These are phyloP conservation scores for Neurospora sp. DNA, from an alignment of 2,329 filamentous ascomycete genomes.

Conservation along the genomic window DNA sequence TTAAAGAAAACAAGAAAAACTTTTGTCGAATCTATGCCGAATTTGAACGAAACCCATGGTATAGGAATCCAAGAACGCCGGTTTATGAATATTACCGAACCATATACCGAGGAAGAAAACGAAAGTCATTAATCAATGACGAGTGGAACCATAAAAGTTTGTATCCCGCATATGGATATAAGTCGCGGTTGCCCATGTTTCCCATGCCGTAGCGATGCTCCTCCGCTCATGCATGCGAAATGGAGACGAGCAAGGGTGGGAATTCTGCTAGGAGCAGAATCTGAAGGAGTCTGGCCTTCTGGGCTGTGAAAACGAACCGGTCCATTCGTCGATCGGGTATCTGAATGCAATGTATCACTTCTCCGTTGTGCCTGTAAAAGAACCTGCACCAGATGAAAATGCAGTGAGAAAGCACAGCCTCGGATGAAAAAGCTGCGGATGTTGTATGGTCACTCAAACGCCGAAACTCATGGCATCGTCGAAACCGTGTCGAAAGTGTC, in stretches of 20 bases:
- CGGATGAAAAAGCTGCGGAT: slow-evolving; percentile 8
- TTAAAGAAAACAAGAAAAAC: neutral
- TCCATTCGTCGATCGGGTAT: slow-evolving; percentile 18
- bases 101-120: slow-evolving; percentile 18
- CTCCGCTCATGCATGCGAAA: neutral
- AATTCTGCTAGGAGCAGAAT: neutral
- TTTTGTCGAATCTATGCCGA: slow-evolving; percentile 16
- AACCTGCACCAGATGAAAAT: slow-evolving; percentile 12
- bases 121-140: slow-evolving; percentile 17
- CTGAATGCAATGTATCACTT: slow-evolving; percentile 21
- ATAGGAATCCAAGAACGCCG: slow-evolving; percentile 20
- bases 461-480: neutral
- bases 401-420: slow-evolving; percentile 11
- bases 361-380: slow-evolving; percentile 13
- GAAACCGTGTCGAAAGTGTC: slow-evolving; percentile 11
- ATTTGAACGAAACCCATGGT: slow-evolving; percentile 7
- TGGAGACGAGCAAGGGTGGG: neutral
- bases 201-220: neutral
- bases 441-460: slow-evolving; percentile 5
- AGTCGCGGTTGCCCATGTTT: neutral
- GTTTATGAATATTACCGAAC: slow-evolving; percentile 17
- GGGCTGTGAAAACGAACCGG: slow-evolving; percentile 1
- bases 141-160: slow-evolving; percentile 2
- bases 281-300: neutral
- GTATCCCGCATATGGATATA: neutral